Evolutionary conservation across 2,329 filamentous ascomycete species (phyloP).

Genomic region (Hypoxylon sp.): DNA sequence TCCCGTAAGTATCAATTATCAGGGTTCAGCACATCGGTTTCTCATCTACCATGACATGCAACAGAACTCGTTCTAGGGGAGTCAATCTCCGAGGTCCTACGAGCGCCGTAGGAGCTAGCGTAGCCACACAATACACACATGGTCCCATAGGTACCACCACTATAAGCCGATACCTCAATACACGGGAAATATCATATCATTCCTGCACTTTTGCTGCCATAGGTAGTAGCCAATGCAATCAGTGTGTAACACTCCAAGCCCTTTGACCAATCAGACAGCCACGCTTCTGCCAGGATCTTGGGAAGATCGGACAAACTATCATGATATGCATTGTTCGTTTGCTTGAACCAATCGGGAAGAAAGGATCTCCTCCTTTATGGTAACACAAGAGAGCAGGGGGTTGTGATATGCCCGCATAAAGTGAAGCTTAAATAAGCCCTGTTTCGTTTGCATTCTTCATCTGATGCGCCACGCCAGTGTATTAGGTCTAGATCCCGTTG

Average conservation of each 20-base stretch:
- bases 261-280: background rate
- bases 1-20: background rate
- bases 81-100: no score
- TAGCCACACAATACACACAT: no score
- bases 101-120: no score
- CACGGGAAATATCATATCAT: background rate
- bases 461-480: no score
- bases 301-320: background rate
- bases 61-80: no score
- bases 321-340: constrained; percentile 1
- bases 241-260: background rate
- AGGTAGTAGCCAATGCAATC: background rate
- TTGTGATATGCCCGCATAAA: no score
- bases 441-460: no score
- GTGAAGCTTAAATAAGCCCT: no score
- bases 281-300: background rate
- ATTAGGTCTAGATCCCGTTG: no score
- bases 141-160: no score
- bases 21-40: background rate
- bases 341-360: background rate
- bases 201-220: background rate
- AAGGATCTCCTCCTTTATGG: background rate
- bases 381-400: background rate
- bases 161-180: no score
- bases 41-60: no score